phyloP scores from a whole-genome alignment of 2,329 filamentous ascomycete species.

The Fonsecaea pedrosoi region DNA sequence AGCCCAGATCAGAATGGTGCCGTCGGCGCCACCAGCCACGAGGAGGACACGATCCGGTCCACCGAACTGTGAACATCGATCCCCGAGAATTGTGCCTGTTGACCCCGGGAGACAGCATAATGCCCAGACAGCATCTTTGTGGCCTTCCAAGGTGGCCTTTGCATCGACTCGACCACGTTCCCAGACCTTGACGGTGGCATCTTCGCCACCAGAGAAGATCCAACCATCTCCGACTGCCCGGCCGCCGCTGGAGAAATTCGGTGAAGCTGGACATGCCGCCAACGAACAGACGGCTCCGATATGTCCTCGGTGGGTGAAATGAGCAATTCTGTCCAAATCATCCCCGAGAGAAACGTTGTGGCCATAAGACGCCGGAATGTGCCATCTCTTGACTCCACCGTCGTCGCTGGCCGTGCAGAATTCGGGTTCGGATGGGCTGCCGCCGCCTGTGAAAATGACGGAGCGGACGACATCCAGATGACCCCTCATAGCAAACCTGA shows the following conservation, averaged over 20 bases:
- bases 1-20: conserved; percentile 90
- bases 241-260: conserved; percentile 87
- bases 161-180: conserved; percentile 92
- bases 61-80: conserved; percentile 73
- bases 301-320: conserved; percentile 95
- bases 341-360: conserved; percentile 64
- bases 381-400: conserved; percentile 94
- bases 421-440: conserved; percentile 92
- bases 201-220: conserved; percentile 97
- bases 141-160: conserved; percentile 90
- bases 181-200: conserved; percentile 92
- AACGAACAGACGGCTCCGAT: conserved; percentile 86
- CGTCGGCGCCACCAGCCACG: conserved; percentile 90
- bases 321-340: conserved; percentile 88
- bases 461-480: conserved; percentile 93
- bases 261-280: conserved; percentile 83
- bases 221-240: conserved; percentile 90
- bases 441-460: conserved; percentile 95
- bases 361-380: conserved; percentile 76
- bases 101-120: conserved; percentile 90
- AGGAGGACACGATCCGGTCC: conserved; percentile 84
- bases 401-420: conserved; percentile 97
- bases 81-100: conserved; percentile 78
- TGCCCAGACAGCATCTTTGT: conserved; percentile 95
- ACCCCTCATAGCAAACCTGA: conserved; percentile 87